Conservation (phyloP, 768 basidiomycete species). For the Udeniomyces megalosporus region DNA sequence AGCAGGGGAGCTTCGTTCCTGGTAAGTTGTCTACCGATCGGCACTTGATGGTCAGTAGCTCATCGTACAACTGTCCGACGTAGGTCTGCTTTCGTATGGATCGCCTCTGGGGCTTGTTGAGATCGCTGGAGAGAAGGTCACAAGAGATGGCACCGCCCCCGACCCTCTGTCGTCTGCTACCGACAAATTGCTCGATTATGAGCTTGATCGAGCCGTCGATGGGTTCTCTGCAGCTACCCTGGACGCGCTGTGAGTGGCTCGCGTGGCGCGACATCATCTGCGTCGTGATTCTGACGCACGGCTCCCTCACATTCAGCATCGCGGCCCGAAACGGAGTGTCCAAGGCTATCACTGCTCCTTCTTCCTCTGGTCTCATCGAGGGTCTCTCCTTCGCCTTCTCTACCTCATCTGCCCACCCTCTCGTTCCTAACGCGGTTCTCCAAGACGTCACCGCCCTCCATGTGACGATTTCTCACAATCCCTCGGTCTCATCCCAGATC, state of each 20-base stretch:
- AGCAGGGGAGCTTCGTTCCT: conserved; percentile 45
- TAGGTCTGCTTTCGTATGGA: conserved; percentile 44
- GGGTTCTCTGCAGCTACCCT: conserved; percentile 54
- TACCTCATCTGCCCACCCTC: conserved; percentile 42
- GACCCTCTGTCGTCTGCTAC: neutral
- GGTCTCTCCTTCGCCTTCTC: conserved; percentile 52
- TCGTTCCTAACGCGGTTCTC: conserved; percentile 47
- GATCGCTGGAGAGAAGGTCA: conserved; percentile 47
- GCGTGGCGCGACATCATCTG: too few species aligned
- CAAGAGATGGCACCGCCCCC: conserved; percentile 41
- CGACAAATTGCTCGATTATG: neutral
- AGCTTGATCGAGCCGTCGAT: conserved; percentile 47
- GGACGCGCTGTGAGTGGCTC: conserved; percentile 44
- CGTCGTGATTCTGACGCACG: too few species aligned
- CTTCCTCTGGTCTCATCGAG: conserved; percentile 39
- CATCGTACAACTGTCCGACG: neutral
- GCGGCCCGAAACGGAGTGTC: conserved; percentile 64
- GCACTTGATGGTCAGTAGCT: too few species aligned
- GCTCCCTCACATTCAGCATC: conserved; percentile 34
- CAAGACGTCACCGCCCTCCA: conserved; percentile 51
- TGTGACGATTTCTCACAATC: conserved; percentile 39
- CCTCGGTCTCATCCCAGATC: conserved; percentile 46
- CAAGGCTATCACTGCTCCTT: conserved; percentile 47
- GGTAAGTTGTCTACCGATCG: too few species aligned
- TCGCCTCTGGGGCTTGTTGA: conserved; percentile 54